A percentile compares a stretch with the other conserved stretches of the same genome.
Evolutionary conservation across 495 filamentous ascomycete genomes (phyloP).

Genomic region (Hypoxylon lenormandii): DNA sequence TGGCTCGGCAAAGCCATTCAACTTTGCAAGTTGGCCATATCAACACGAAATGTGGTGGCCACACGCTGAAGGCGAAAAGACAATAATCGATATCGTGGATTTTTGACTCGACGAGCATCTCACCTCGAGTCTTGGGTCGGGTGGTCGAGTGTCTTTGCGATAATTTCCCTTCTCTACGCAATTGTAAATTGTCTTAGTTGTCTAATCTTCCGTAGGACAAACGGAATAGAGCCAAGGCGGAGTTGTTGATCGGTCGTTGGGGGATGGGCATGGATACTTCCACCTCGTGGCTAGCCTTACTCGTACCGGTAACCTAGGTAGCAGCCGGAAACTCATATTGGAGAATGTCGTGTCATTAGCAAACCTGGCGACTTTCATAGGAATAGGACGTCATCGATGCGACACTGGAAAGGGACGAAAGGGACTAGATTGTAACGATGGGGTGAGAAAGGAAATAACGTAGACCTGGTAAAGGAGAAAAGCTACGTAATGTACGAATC

Average conservation of each 20-base stretch:
- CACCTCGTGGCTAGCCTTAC: constrained; percentile 26
- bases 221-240: constrained; percentile 37
- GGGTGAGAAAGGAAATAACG: constrained; percentile 45
- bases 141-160: constrained; percentile 22
- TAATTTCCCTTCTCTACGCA: constrained; percentile 17
- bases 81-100: constrained; percentile 10
- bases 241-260: constrained; percentile 33
- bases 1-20: constrained; percentile 27
- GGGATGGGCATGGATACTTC: constrained; percentile 25
- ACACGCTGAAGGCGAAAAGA: constrained; percentile 20
- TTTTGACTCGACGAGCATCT: constrained; percentile 17
- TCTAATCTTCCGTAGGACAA: constrained; percentile 37
- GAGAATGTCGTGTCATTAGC: constrained; percentile 32
- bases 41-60: constrained; percentile 30
- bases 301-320: constrained; percentile 31
- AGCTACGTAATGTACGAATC: constrained; percentile 38
- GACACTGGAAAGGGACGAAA: constrained; percentile 23
- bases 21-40: constrained; percentile 20
- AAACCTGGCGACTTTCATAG: constrained; percentile 17
- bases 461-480: constrained; percentile 45
- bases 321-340: constrained; percentile 30
- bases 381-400: constrained; percentile 43
- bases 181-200: constrained; percentile 18
- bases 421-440: constrained; percentile 32
- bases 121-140: constrained; percentile 27